These are phyloP conservation scores for Acacia acuminata DNA, from an alignment of 306 rosid species.

Conservation along the genomic window DNA sequence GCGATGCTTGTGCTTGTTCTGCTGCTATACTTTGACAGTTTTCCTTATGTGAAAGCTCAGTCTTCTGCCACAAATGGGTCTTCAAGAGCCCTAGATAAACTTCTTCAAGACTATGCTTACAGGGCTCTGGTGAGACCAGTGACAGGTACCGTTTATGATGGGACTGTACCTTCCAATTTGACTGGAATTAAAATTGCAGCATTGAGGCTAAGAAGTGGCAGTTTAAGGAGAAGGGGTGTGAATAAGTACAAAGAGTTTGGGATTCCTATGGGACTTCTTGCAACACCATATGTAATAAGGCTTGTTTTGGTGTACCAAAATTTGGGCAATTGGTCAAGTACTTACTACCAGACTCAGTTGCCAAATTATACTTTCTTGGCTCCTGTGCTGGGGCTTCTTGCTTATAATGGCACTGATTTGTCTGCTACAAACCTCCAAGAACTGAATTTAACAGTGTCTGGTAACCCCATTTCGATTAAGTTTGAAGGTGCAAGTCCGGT, in stretches of 20 bases:
- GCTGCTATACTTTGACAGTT: constrained; percentile 44
- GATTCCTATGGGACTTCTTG: constrained; percentile 56
- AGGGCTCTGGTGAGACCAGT: constrained; percentile 54
- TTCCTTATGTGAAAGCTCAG: constrained; percentile 51
- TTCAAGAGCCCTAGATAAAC: constrained; percentile 45
- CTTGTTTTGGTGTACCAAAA: constrained; percentile 91
- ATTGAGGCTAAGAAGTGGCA: constrained; percentile 81
- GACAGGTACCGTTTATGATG: constrained; percentile 58
- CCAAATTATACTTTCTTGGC: constrained; percentile 69
- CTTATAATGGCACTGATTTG: constrained; percentile 69
- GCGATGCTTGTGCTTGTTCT: constrained; percentile 44
- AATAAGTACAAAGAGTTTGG: constrained; percentile 59
- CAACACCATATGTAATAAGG: constrained; percentile 71
- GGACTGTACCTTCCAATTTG: constrained; percentile 52
- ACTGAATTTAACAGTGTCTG: constrained; percentile 47
- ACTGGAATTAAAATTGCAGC: constrained; percentile 53
- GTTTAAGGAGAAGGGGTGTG: constrained; percentile 74
- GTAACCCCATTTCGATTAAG: constrained; percentile 53
- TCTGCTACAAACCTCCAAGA: constrained; percentile 53
- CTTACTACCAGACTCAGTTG: constrained; percentile 59
- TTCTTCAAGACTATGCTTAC: constrained; percentile 62
- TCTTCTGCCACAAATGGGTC: constrained; percentile 28
- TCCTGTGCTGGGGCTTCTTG: constrained; percentile 85
- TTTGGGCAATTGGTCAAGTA: constrained; percentile 62
- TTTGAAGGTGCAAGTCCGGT: constrained; percentile 48